These are phyloP conservation scores for Elsinoe australis DNA, from an alignment of 2,329 filamentous ascomycete genomes.

Conservation along the genomic window DNA sequence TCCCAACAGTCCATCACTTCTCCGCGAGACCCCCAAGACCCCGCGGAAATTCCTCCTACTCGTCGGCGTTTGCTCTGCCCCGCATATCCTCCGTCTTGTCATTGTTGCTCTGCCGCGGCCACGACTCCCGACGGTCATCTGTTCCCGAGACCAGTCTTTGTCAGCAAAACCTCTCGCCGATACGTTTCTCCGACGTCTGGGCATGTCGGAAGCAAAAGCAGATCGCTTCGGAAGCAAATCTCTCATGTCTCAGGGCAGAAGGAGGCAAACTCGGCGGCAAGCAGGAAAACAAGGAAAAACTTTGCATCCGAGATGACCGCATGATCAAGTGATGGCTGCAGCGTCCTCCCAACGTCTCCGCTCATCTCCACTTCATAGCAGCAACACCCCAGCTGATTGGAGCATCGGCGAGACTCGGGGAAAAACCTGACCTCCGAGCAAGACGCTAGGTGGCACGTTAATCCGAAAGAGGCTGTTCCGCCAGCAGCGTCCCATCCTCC, in stretches of 20 bases:
- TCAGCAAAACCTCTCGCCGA: neutral
- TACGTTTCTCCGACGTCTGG: constrained; percentile 8
- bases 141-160: too few species aligned
- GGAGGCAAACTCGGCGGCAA: neutral
- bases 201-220: too few species aligned
- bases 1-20: constrained; percentile 1
- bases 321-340: too few species aligned
- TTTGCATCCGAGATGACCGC: too few species aligned
- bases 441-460: too few species aligned
- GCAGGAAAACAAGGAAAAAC: too few species aligned
- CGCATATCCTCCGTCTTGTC: constrained; percentile 14
- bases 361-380: too few species aligned
- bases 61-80: constrained; percentile 11
- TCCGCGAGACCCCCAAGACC: constrained; percentile 9
- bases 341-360: too few species aligned
- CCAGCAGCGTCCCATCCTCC: constrained; percentile 7
- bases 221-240: neutral
- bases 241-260: neutral
- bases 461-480: constrained; percentile 5
- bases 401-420: neutral
- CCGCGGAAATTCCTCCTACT: constrained; percentile 9
- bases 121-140: too few species aligned
- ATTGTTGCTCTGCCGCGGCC: neutral
- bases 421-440: neutral
- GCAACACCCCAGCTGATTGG: too few species aligned